phyloP scores from a whole-genome alignment of 495 filamentous ascomycete genomes.

The Annulohypoxylon maeteangense region DNA sequence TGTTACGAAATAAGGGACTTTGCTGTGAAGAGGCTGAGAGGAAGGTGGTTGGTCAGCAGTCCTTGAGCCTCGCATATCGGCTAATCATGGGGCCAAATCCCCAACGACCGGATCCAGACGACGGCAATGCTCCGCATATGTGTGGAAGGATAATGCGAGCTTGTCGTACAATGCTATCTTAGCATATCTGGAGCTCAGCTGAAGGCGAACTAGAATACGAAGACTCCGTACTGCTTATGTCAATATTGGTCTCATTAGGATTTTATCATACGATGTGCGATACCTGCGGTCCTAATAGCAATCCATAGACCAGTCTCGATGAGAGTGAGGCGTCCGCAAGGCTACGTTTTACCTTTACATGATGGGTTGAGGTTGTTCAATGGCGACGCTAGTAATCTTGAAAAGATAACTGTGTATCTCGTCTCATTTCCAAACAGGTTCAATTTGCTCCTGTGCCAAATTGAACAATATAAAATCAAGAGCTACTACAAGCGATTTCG shows the following conservation, averaged over 20 bases:
- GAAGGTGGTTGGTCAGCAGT: not conserved
- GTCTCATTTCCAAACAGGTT: not conserved
- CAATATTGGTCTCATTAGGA: not conserved
- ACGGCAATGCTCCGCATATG: slow-evolving; percentile 5
- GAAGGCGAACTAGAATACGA: not conserved
- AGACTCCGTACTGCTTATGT: not conserved
- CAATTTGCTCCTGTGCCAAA: not conserved
- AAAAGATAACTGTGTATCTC: not conserved
- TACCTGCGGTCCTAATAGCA: not conserved
- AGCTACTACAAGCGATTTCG: not conserved
- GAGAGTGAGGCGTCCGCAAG: not conserved
- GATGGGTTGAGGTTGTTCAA: not conserved
- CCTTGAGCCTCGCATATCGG: slow-evolving; percentile 12
- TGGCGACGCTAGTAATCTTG: not conserved
- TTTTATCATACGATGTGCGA: not conserved
- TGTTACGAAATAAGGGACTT: not conserved
- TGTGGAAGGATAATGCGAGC: slow-evolving; percentile 23
- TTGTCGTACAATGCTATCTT: not conserved
- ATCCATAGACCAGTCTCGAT: not conserved
- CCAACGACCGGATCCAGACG: not conserved
- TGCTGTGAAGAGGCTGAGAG: slow-evolving; percentile 5
- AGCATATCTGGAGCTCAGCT: not conserved
- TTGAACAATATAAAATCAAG: not conserved
- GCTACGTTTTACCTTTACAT: not conserved
- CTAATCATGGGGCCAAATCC: slow-evolving; percentile 25